Percentiles rank a stretch among this genome's conserved stretches.
Evolutionary conservation across 257 asterid genomes (phyloP).

Genomic region (Cinchona pubescens): DNA sequence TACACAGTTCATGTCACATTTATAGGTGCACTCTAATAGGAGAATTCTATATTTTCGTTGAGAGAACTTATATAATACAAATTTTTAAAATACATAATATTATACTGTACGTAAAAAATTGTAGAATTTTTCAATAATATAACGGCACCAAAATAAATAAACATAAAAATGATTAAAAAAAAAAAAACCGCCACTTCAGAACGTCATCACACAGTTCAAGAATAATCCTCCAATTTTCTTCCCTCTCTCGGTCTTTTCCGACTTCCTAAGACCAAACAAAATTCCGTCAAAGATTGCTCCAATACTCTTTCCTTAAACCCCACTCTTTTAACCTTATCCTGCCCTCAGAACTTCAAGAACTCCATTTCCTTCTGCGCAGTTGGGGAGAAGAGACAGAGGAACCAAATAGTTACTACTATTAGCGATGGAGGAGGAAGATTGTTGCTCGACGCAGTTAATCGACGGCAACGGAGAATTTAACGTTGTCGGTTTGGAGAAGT

Average conservation of each 20-base stretch:
- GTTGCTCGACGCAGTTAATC: slow-evolving; percentile 91
- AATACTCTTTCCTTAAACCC: slow-evolving; percentile 8
- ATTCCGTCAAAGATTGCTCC: background rate
- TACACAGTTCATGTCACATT: no score
- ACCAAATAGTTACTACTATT: background rate
- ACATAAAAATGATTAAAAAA: no score
- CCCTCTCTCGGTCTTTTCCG: background rate
- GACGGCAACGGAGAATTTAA: slow-evolving; percentile 88
- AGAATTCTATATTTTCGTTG: no score
- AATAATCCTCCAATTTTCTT: background rate
- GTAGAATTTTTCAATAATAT: no score
- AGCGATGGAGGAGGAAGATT: slow-evolving; percentile 12
- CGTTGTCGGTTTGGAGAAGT: slow-evolving; percentile 60
- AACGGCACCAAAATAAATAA: no score
- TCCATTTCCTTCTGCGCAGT: background rate
- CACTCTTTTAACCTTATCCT: background rate
- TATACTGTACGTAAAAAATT: no score
- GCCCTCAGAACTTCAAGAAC: background rate
- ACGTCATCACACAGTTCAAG: background rate
- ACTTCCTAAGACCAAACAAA: background rate
- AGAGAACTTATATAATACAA: no score
- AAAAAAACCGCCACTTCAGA: no score
- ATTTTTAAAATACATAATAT: no score
- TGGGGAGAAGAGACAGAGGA: background rate
- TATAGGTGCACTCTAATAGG: no score